These are phyloP conservation scores for Colletotrichum sp. DNA, from an alignment of 2,329 filamentous ascomycete species.

Conservation along the genomic window DNA sequence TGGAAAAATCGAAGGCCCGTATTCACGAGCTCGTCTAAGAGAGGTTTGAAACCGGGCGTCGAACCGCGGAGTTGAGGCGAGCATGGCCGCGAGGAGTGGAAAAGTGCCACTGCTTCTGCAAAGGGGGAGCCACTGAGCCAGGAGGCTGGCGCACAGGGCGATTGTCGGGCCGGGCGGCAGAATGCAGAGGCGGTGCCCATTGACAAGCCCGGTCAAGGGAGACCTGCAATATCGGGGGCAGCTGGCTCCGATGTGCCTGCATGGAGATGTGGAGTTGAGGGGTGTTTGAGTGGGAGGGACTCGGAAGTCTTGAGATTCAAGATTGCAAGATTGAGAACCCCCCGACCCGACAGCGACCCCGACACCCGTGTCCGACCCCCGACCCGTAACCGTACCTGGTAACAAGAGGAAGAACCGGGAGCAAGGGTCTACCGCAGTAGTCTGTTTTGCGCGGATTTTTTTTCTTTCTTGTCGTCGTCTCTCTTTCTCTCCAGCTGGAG, in stretches of 20 bases:
- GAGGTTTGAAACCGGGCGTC: conserved; percentile 6
- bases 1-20: conserved; percentile 12
- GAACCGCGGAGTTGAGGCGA: background rate
- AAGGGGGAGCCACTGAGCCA: background rate
- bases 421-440: background rate
- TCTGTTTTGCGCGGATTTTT: background rate
- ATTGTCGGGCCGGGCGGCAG: background rate
- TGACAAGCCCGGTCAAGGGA: background rate
- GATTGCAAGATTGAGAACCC: conserved; percentile 1
- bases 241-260: conserved; percentile 13
- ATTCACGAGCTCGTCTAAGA: background rate
- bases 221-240: conserved; percentile 17
- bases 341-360: background rate
- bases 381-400: background rate
- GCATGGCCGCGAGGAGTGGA: background rate
- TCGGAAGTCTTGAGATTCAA: background rate
- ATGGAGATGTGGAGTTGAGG: conserved; percentile 15
- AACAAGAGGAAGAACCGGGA: conserved; percentile 16
- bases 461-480: background rate
- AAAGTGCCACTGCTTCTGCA: background rate
- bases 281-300: background rate
- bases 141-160: conserved; percentile 9
- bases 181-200: conserved; percentile 3
- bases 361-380: background rate
- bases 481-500: background rate